Conservation (phyloP, 148 eudicot species). For the Rhododendron molle region DNA sequence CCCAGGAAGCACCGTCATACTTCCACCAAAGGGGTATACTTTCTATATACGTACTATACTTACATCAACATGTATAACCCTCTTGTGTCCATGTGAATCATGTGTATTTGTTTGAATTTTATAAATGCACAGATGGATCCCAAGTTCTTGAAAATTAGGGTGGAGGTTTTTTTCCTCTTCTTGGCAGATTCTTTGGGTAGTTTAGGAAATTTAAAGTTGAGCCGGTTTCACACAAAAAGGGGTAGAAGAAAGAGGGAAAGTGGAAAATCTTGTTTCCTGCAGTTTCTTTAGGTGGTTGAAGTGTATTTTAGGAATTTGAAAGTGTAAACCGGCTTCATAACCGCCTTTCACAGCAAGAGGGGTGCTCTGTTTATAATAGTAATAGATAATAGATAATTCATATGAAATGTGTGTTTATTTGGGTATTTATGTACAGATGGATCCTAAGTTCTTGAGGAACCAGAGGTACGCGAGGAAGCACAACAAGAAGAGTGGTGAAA, state of each 20-base stretch:
- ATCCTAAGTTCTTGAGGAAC: constrained; percentile 87
- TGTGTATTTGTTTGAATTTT: neutral
- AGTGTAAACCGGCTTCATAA: neutral
- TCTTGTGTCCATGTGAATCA: neutral
- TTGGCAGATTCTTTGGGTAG: neutral
- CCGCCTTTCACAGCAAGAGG: neutral
- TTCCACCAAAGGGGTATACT: constrained; percentile 79
- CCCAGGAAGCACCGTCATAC: constrained; percentile 67
- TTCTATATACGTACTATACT: neutral
- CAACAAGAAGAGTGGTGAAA: constrained; percentile 60
- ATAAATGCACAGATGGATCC: constrained; percentile 54
- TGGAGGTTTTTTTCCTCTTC: neutral
- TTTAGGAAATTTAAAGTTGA: neutral
- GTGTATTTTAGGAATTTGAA: neutral
- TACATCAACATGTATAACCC: neutral
- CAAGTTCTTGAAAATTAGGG: constrained; percentile 48
- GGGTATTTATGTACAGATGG: constrained; percentile 44
- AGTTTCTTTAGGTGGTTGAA: neutral
- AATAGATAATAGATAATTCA: too few relatives aligned
- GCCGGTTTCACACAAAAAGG: neutral
- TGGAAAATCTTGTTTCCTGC: neutral
- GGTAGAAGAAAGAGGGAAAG: neutral
- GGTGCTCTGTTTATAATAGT: neutral
- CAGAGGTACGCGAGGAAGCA: constrained; percentile 97
- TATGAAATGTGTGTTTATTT: neutral